phyloP scores from a whole-genome alignment of 192 early-diverging fungal genomes.

The Umbelopsis isabellina region DNA sequence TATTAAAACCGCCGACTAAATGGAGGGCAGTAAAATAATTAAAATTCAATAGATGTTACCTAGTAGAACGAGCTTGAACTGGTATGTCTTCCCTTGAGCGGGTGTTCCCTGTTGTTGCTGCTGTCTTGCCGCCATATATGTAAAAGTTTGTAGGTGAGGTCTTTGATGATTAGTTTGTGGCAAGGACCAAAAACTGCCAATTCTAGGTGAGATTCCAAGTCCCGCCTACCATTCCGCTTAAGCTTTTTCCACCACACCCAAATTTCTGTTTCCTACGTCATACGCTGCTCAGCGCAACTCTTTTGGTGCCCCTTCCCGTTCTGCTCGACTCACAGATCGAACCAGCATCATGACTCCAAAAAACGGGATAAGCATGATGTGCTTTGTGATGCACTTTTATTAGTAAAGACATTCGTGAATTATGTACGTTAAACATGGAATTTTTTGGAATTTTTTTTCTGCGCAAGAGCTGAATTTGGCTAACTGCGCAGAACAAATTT shows the following conservation, averaged over 20 bases:
- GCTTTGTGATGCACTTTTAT: no score
- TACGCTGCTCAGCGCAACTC: neutral
- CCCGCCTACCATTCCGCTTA: neutral
- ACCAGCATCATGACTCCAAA: no score
- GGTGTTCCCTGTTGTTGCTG: constrained; percentile 18
- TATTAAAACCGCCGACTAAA: constrained; percentile 5
- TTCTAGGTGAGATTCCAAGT: neutral
- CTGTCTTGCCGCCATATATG: constrained; percentile 14
- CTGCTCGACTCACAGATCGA: no score
- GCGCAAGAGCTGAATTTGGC: no score
- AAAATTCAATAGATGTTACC: constrained; percentile 50
- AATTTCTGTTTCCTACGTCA: constrained; percentile 16
- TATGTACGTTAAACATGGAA: no score
- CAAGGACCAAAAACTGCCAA: constrained; percentile 1
- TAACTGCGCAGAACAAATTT: no score
- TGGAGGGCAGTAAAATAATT: neutral
- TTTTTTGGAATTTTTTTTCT: no score
- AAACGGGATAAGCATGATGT: no score
- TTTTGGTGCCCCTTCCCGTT: no score
- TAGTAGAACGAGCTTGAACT: constrained; percentile 95
- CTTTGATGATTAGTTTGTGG: neutral
- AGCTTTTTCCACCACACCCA: neutral
- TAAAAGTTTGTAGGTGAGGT: neutral
- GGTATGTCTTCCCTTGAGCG: constrained; percentile 68
- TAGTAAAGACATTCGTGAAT: no score